These are phyloP conservation scores for Tylopilus plumbeoviolaceoides DNA, from an alignment of 768 basidiomycete genomes.

Conservation along the genomic window DNA sequence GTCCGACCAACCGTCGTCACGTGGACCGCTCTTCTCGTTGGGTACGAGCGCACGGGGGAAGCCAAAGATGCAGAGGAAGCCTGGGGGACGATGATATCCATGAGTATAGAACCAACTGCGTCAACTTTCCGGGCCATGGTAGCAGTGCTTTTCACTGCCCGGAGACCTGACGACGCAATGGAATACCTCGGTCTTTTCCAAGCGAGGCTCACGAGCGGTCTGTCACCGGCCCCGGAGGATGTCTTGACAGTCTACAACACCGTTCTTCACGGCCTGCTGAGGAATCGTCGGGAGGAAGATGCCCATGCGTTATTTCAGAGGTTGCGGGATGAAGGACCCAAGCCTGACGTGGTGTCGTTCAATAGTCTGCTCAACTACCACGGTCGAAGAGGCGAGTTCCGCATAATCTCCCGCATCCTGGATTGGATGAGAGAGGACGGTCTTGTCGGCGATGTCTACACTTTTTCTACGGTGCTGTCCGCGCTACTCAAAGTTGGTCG, in stretches of 20 bases:
- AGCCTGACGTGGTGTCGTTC: constrained; percentile 70
- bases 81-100: constrained; percentile 62
- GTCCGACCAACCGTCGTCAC: constrained; percentile 50
- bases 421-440: constrained; percentile 50
- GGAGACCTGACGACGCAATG: constrained; percentile 49
- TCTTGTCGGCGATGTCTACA: constrained; percentile 73
- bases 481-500: constrained; percentile 68
- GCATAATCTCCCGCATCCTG: constrained; percentile 54
- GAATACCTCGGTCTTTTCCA: constrained; percentile 50
- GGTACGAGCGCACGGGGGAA: constrained; percentile 50
- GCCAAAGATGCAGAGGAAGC: constrained; percentile 50
- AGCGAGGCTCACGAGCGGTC: constrained; percentile 10
- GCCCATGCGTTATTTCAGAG: constrained; percentile 39
- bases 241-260: constrained; percentile 62
- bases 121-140: constrained; percentile 70
- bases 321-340: constrained; percentile 50
- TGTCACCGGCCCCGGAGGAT: constrained; percentile 27
- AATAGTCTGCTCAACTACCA: constrained; percentile 78
- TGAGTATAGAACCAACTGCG: constrained; percentile 54
- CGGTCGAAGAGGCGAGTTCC: constrained; percentile 58
- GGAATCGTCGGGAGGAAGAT: constrained; percentile 35
- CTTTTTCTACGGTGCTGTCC: constrained; percentile 82
- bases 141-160: constrained; percentile 51
- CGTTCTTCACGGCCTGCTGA: constrained; percentile 66
- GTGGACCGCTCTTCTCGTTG: constrained; percentile 72